A percentile compares a stretch with the other conserved stretches of the same genome.
Evolutionary conservation across 306 rosid genomes (phyloP).

Genomic region (Vicia villosa): DNA sequence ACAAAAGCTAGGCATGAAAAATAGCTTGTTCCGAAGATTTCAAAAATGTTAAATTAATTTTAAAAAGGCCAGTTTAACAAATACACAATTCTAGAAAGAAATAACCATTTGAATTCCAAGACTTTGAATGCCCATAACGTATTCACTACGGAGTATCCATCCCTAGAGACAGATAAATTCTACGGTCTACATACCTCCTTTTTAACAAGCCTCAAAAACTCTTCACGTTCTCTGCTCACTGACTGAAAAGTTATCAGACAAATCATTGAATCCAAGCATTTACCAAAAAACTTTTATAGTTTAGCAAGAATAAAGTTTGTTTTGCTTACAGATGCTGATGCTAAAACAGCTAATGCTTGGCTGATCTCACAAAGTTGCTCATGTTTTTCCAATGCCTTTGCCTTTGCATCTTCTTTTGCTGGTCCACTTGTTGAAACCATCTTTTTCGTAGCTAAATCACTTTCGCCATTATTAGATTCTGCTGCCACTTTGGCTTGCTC

Average conservation of each 20-base stretch:
- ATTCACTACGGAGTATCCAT: background rate
- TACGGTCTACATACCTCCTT: slow-evolving; percentile 63
- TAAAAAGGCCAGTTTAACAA: background rate
- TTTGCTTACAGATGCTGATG: slow-evolving; percentile 83
- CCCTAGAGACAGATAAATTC: background rate
- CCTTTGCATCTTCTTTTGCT: slow-evolving; percentile 35
- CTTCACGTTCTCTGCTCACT: slow-evolving; percentile 81
- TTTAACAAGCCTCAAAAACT: slow-evolving; percentile 72
- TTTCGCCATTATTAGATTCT: slow-evolving; percentile 50
- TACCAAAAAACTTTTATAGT: background rate
- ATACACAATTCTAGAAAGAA: background rate
- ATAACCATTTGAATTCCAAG: slow-evolving; percentile 2
- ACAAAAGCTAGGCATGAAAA: slow-evolving; percentile 14
- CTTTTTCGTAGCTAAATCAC: slow-evolving; percentile 64
- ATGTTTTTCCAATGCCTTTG: slow-evolving; percentile 59
- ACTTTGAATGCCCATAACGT: slow-evolving; percentile 9
- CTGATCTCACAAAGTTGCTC: slow-evolving; percentile 78
- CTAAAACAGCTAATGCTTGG: slow-evolving; percentile 82
- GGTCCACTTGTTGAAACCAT: slow-evolving; percentile 53
- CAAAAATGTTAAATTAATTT: no score
- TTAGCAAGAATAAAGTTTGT: background rate
- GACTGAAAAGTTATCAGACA: slow-evolving; percentile 52
- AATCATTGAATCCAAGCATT: slow-evolving; percentile 15
- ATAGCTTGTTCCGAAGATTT: background rate
- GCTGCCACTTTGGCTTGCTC: slow-evolving; percentile 57